Evolutionary conservation across 1,139 yeast genomes (phyloP), one percentile per base, ranked within the genome.

Genomic region (Suhomyces maxii): DNA sequence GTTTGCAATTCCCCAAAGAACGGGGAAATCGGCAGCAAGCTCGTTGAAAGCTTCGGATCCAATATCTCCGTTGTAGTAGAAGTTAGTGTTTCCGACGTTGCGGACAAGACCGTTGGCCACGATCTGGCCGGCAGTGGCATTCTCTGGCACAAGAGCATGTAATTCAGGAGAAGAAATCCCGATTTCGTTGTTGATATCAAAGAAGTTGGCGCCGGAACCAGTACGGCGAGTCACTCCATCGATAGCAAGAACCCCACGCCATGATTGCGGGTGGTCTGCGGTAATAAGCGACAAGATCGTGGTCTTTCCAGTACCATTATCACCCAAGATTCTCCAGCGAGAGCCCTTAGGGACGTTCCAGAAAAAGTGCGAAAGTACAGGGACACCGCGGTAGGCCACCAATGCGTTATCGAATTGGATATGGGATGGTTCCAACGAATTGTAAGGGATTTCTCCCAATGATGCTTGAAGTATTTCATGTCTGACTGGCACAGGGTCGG

Each of bases 221-320:
- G 91, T 83, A 51, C 77, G 78, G 41, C 97, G 75, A n/a, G 82
- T 77, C 26, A 66, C 66, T 0, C 93, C 95, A 57, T 86, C 71
- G 47, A 90, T 77, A 14, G 75, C 65, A 37, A 93, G 76, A 26
- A 79, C 82, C 4, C 83, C 77, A 55, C 82, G 84, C 98, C 98
- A 93, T 1, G 97, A 84, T 64, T 93, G 97, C 0, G 99, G 99
- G 61, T 93, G 99, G 58, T 93, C 99, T 2, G 96, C 93, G 0
- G 97, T 89, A 34, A 93, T 74, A 37, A 93, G 65, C 1, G 97
- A 83, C 13, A 93, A 67, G 14, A 93, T 67, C 0, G 99, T 93
- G 4, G 97, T 87, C 61, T 93, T 93, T 1, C 99, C 99, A 0
- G 95, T 77, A 1, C 99, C 99, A 56, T 93, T 93, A 51, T 84